Evolutionary conservation across 2,329 filamentous ascomycete genomes (phyloP), one percentile per base, ranked within the genome.

Genomic region (Pochonia chlamydosporia): DNA sequence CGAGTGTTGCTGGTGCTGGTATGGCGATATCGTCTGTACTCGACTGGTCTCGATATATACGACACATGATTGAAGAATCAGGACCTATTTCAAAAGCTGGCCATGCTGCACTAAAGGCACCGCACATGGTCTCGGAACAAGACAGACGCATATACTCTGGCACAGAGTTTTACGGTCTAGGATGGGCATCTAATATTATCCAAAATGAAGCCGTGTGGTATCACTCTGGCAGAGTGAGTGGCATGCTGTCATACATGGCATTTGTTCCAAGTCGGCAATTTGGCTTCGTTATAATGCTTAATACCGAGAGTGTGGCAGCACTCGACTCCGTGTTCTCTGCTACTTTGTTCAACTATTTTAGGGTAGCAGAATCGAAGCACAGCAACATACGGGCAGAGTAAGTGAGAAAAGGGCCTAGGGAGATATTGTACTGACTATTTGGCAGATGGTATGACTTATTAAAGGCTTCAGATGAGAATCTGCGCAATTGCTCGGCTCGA

Each of bases 1-100:
- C n/a, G 5, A 43, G 41, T 20, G 41, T 43, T 1, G 28, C 41
- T 8, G 41, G 41, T 14, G 72, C 72, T 0, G 74, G 74, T 0
- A 64, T 63, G 14, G 63, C 74, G 20, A 62, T 71, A 30, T 68
- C 62, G 0, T 68, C 60, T 23, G 65, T 70, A 5, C 28, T 57
- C 0, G 68, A 72, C 48, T 72, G 69, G 53, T 60, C 66, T 6
- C 59, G 56, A 40, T 66, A 62, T 39, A 56, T 66, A 16, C 58
- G 56, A 20, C 49, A 55, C 28, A 66, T 66, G 63, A 60, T 66
- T 31, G 37, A 50, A 3, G 62, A 60, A 43, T 49, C 52, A 0
- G 56, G 52, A 0, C 62, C 61, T 0, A 46, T 65, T 0, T 64
- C 62, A 2, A 54, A 52, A 18, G 50, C 47, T 0, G 60, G 60